Conservation (phyloP, 2,329 filamentous ascomycete species). For the Fusarium sp. region DNA sequence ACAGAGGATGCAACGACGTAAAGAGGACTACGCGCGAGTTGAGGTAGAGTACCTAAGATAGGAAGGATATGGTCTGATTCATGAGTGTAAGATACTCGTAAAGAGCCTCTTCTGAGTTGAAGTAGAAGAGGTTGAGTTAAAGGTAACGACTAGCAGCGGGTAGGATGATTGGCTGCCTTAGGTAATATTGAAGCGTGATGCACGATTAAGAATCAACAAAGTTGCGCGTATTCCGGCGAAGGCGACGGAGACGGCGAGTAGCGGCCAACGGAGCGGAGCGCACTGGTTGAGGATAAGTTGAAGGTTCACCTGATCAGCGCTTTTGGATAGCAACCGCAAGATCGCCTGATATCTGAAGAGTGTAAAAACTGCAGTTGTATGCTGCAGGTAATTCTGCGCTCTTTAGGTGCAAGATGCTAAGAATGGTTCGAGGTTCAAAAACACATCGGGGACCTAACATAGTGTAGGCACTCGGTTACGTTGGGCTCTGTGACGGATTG, state of each 20-base stretch:
- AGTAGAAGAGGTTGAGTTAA: slow-evolving; percentile 22
- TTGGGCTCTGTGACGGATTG: slow-evolving; percentile 11
- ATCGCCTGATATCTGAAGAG: not conserved
- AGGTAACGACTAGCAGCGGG: slow-evolving; percentile 14
- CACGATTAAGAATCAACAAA: slow-evolving; percentile 2
- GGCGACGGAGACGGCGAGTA: slow-evolving; percentile 37
- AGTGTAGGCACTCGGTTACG: not conserved
- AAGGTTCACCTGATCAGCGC: slow-evolving; percentile 27
- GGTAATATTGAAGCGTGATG: slow-evolving; percentile 31
- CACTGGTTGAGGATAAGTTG: slow-evolving; percentile 23
- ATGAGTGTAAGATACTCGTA: not conserved
- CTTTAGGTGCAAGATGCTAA: slow-evolving; percentile 27
- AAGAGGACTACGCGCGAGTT: slow-evolving; percentile 7
- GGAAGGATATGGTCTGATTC: not conserved
- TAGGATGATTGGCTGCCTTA: slow-evolving; percentile 26
- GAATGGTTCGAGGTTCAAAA: slow-evolving; percentile 19
- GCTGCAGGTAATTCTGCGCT: slow-evolving; percentile 1
- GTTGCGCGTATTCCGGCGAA: slow-evolving; percentile 33
- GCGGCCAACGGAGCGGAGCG: slow-evolving; percentile 29
- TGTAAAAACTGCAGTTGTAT: not conserved
- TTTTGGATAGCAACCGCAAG: slow-evolving; percentile 20
- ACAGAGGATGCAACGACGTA: slow-evolving; percentile 1
- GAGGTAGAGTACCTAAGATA: not conserved
- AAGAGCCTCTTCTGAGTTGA: slow-evolving; percentile 16
- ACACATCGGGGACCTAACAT: not conserved